A percentile compares a stretch with the other conserved stretches of the same genome.
phyloP scores from a whole-genome alignment of 805 yeast species.

The Yamadazyma endophytica region DNA sequence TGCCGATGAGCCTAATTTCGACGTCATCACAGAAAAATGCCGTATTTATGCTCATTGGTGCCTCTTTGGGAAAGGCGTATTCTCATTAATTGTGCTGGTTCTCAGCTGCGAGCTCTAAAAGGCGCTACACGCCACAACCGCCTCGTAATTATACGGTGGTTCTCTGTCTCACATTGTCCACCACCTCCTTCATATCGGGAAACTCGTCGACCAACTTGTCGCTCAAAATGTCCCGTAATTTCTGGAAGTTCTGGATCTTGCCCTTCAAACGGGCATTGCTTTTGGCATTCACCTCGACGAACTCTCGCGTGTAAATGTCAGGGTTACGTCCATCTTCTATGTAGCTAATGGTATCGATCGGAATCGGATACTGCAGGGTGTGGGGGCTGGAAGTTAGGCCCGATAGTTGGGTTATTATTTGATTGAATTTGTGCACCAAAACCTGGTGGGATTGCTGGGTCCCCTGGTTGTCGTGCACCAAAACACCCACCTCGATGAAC shows the following conservation, averaged over 20 bases:
- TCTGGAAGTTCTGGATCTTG: conserved; percentile 64
- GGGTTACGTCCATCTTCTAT: conserved; percentile 97
- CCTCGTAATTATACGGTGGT: too few relatives aligned
- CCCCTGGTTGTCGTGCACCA: conserved; percentile 91
- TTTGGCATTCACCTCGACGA: conserved; percentile 88
- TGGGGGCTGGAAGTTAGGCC: conserved; percentile 29
- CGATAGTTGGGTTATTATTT: conserved; percentile 32
- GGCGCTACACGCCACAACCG: background rate
- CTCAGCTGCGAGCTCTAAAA: background rate
- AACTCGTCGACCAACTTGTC: conserved; percentile 69
- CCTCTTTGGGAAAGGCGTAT: too few relatives aligned
- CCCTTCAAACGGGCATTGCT: conserved; percentile 87
- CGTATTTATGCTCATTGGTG: too few relatives aligned
- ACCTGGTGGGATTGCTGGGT: conserved; percentile 70
- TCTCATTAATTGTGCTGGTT: too few relatives aligned
- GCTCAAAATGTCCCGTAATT: conserved; percentile 63
- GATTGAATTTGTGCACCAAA: conserved; percentile 39
- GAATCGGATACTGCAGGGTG: conserved; percentile 47
- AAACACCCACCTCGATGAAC: conserved; percentile 82
- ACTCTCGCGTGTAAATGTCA: conserved; percentile 94
- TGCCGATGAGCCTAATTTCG: too few relatives aligned
- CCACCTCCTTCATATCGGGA: conserved; percentile 63
- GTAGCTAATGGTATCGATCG: conserved; percentile 82
- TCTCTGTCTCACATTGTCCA: conserved; percentile 52
- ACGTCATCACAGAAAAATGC: too few relatives aligned